Base-by-base conservation (phyloP, 1,284 basidiomycete genomes). In the Mycosarcoma maydis region DNA sequence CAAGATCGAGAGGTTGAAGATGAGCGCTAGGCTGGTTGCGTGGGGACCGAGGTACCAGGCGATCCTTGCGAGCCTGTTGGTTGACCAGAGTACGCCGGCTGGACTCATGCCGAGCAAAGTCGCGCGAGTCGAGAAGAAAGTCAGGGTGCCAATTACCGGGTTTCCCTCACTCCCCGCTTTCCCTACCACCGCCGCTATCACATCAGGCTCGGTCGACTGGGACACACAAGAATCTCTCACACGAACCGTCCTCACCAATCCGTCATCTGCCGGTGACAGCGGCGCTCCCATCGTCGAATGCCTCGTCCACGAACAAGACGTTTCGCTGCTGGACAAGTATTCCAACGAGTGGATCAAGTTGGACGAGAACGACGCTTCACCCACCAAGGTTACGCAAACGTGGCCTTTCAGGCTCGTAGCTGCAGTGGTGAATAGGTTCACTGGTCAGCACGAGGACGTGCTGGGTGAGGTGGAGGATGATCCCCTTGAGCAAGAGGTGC, bases 31-130 rank as follows among this genome's bases (percentile, higher is more conserved):
- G 16, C 40, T 77, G 16, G 55, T 72, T 2, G 80, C 76, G 2
- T 75, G 73, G 59, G 80, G 80, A 24, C 74, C 78, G 1, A 46
- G 69, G 10, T 81, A 76, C 50, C 65, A 73, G 23, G 68, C 65
- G 1, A 14, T 60, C 6, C 49, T 65, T 5, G 61, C n/a, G n/a
- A n/a, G n/a, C n/a, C n/a, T n/a, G n/a, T n/a, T n/a, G n/a, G n/a
- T n/a, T n/a, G n/a, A n/a, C n/a, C n/a, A n/a, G n/a, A n/a, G n/a
- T n/a, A n/a, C n/a, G n/a, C 26, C 47, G 0, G 48, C 53, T 14
- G 45, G 47, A 2, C 22, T 51, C 8, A 26, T 24, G 9, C 22
- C 30, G 2, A 41, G 44, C 6, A 66, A 66, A 33, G 5, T 55
- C 30, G 27, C 59, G 3, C 9, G 34, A 11, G 39, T 37, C 13